These are phyloP conservation scores for Cladophialophora yegresii DNA, from an alignment of 2,329 filamentous ascomycete species.

Conservation along the genomic window DNA sequence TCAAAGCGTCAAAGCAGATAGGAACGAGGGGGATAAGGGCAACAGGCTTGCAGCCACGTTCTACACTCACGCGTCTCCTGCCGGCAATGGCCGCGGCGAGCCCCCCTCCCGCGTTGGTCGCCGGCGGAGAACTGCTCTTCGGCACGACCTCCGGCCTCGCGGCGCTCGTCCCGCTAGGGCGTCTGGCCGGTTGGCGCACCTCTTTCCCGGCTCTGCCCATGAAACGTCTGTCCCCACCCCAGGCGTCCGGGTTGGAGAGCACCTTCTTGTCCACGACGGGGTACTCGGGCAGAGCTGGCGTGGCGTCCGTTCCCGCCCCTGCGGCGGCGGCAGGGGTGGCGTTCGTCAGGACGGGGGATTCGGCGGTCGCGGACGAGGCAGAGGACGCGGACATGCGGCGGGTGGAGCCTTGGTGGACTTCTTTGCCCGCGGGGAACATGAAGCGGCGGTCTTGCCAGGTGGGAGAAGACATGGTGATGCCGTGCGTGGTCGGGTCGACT, in stretches of 20 bases:
- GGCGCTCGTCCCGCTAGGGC: slow-evolving; percentile 20
- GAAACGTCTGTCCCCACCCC: slow-evolving; percentile 30
- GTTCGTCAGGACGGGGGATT: slow-evolving; percentile 6
- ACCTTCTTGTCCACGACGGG: slow-evolving; percentile 13
- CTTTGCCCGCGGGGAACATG: slow-evolving; percentile 29
- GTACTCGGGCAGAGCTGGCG: slow-evolving; percentile 14
- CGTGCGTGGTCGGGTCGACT: neutral
- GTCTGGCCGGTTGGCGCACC: slow-evolving; percentile 25
- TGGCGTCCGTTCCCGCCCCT: slow-evolving; percentile 10
- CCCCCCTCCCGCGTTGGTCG: slow-evolving; percentile 78
- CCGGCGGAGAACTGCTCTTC: slow-evolving; percentile 76
- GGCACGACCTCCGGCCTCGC: slow-evolving; percentile 9
- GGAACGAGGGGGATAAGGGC: too few relatives aligned
- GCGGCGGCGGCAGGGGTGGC: neutral
- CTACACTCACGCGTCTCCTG: slow-evolving; percentile 31
- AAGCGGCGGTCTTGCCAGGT: slow-evolving; percentile 35
- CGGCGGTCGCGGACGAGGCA: slow-evolving; percentile 5
- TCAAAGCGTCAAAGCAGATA: neutral
- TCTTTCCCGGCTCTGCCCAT: slow-evolving; percentile 22
- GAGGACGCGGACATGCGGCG: slow-evolving; percentile 19
- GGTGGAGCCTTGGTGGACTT: slow-evolving; percentile 29
- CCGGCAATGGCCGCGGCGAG: slow-evolving; percentile 28
- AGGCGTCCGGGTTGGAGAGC: slow-evolving; percentile 19
- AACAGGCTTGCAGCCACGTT: neutral
- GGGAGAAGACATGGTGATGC: slow-evolving; percentile 3